Evolutionary conservation across 306 rosid genomes (phyloP).

Genomic region (Erythrophleum fordii): DNA sequence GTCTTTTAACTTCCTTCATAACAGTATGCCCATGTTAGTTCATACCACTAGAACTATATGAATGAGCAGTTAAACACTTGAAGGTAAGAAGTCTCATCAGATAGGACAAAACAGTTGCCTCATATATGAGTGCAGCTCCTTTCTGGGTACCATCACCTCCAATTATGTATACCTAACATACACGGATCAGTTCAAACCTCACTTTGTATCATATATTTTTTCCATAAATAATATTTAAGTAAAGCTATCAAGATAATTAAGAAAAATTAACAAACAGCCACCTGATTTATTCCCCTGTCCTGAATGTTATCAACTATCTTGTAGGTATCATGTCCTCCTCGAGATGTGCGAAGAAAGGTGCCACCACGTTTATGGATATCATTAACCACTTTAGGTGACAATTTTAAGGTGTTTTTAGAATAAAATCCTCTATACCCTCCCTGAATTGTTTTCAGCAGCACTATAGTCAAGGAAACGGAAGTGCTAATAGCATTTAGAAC

Average conservation of each 20-base stretch:
- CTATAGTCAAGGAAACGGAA: constrained; percentile 15
- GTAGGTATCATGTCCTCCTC: constrained; percentile 95
- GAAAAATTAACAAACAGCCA: constrained; percentile 39
- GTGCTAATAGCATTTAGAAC: constrained; percentile 13
- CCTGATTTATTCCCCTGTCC: constrained; percentile 96
- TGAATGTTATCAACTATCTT: constrained; percentile 95
- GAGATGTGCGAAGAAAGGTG: constrained; percentile 88
- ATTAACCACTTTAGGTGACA: constrained; percentile 82
- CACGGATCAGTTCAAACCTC: constrained; percentile 33
- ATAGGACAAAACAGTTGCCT: constrained; percentile 57
- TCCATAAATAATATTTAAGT: not conserved
- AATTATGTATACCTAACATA: constrained; percentile 79
- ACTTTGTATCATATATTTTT: constrained; percentile 13
- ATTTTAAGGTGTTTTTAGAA: constrained; percentile 75
- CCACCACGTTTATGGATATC: constrained; percentile 94
- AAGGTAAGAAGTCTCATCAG: constrained; percentile 29
- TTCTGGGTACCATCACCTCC: constrained; percentile 98
- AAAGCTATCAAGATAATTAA: constrained; percentile 7
- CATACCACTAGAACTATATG: constrained; percentile 29
- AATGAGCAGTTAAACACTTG: constrained; percentile 18
- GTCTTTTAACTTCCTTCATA: constrained; percentile 91
- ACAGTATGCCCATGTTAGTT: constrained; percentile 43
- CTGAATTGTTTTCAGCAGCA: constrained; percentile 54
- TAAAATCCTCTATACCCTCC: constrained; percentile 93
- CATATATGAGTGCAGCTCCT: constrained; percentile 83